Base-by-base conservation (phyloP, 2,329 filamentous ascomycete genomes). In the Aspergillus versicolor region DNA sequence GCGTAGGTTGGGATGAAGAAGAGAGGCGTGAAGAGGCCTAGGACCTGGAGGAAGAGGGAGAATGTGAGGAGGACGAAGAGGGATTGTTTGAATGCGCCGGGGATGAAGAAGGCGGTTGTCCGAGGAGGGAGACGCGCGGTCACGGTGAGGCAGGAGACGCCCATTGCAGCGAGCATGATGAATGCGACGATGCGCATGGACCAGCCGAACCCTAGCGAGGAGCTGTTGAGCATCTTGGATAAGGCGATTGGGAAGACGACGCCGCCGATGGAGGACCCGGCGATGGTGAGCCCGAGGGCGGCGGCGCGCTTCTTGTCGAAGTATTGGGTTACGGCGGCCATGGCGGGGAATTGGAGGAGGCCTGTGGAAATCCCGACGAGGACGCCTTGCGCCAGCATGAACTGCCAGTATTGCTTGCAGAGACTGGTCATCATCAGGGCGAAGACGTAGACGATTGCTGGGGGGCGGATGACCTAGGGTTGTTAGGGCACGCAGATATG, bases 341-440 rank as follows among this genome's bases (percentile, higher is more conserved):
- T 67, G 0, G 78, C 74, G 0, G 82, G 80, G 1, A 79, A 70
- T 11, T 74, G 70, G 3, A 82, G 62, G 2, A 82, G 66, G 0
- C 76, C 77, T 61, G 74, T 77, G 3, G 46, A 19, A 2, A 65
- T 37, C 9, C 66, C 65, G 6, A 61, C 50, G 2, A 67, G 42
- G 8, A 67, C 48, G 1, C 63, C 68, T 48, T 73, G 66, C 2
- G 62, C 66, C 3, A 73, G 67, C 32, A 84, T 70, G 63, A 83
- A 79, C 32, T 84, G 82, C 61, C 79, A 84, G 66, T 82, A 84
- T 52, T 81, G 60, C 0, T 74, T 80, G 49, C 77, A 85, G 56
- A 88, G 70, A 5, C 78, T 81, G 0, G 82, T 77, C 84, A 88
- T 86, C 83, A 88, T 87, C 5, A 88, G 65, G 4, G 83, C 82